Evolutionary conservation across 164 flowering plant species (phyloP), one percentile per base, ranked within the genome.

Genomic region (Sedum album): DNA sequence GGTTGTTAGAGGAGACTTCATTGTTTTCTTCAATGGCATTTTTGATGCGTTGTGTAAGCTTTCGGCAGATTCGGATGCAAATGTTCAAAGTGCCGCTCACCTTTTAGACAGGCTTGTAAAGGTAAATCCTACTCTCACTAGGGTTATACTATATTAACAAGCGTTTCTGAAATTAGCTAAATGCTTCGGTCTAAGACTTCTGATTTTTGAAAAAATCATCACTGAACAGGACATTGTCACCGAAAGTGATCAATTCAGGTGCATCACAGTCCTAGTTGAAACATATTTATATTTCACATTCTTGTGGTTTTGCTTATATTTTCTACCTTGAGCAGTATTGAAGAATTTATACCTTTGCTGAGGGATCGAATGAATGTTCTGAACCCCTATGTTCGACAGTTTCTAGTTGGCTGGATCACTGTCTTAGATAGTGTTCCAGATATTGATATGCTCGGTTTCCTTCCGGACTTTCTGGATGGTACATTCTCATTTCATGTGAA

Each of bases 381-480:
- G 26, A 92, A 86, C 74, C 94, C 97, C 42, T 87, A 80, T 79
- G 97, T 92, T 41, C 97, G 99, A 65, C 97, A 94, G 69, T 94
- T 94, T 83, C 83, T 94, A 81, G 96, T 94, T 25, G 99, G 99
- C 75, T 94, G 99, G 99, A 91, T 94, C 69, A 94, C 99, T 68
- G 99, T 94, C 11, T 74, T 94, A 75, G 99, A 94, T 75, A 91
- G 99, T 79, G 97, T 91, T 76, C 99, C 99, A 31, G 97, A 91
- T 71, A 91, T 94, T 67, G 99, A 94, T 72, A 91, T 94, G 99
- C 84, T 94, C 75, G 99, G 99, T 67, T 94, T 94, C 71, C 99
- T 94, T 77, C 99, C 99, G 44, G 97, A 94, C 84, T 94, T 94
- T 81, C 96, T 94, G 74, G 99, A 95, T 86, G 99, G 99, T 95